Conservation (phyloP, 495 filamentous ascomycete species). For the Penicillium nucicola region DNA sequence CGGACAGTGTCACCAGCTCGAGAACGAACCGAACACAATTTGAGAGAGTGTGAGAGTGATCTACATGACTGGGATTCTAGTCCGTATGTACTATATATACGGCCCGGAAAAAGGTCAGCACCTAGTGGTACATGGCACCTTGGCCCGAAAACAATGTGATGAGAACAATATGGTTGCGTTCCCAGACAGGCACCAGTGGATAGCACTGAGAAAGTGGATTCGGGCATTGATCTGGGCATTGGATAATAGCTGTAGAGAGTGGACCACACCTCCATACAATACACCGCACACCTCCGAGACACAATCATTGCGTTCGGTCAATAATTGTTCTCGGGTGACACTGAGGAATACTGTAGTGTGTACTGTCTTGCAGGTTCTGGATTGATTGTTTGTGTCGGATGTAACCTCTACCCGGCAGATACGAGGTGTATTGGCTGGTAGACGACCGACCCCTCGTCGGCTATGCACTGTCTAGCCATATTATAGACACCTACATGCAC, state of each 20-base stretch:
- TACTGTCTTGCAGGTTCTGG: background rate
- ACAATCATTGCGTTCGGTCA: background rate
- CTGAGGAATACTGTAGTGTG: background rate
- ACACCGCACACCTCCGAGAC: background rate
- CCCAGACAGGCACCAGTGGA: constrained; percentile 6
- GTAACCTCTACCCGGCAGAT: background rate
- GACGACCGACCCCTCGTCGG: background rate
- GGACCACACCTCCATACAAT: background rate
- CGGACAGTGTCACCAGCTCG: background rate
- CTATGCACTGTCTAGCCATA: background rate
- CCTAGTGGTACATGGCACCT: background rate
- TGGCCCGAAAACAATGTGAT: constrained; percentile 13
- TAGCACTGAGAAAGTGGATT: constrained; percentile 1
- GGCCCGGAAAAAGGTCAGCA: background rate
- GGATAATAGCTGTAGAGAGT: background rate
- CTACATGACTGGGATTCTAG: background rate
- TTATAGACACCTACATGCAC: background rate
- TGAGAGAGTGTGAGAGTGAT: background rate
- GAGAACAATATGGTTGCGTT: constrained; percentile 27
- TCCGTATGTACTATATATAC: constrained; percentile 7
- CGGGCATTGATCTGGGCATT: background rate
- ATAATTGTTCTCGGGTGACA: background rate
- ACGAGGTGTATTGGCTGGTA: background rate
- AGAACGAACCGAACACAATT: background rate
- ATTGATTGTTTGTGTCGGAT: background rate